Conservation (phyloP, 495 filamentous ascomycete species). For the Bacidia rubella region DNA sequence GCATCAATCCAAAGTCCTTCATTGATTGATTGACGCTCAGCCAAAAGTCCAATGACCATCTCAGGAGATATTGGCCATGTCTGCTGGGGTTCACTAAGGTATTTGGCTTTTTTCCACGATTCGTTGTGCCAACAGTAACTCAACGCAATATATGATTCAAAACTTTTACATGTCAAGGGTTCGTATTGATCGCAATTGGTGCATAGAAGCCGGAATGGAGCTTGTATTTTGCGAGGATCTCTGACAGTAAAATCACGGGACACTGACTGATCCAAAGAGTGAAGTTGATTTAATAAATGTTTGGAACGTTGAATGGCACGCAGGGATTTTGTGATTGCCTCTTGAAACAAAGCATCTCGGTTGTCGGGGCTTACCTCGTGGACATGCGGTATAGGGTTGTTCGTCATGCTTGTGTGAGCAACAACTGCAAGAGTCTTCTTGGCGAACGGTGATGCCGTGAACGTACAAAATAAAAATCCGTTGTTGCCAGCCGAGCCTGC, state of each 20-base stretch:
- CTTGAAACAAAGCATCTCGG: background rate
- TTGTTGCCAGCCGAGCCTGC: no score
- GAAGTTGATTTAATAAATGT: background rate
- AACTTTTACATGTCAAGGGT: background rate
- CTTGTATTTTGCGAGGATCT: background rate
- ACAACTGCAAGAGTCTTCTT: no score
- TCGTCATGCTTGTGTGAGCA: no score
- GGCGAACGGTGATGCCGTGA: no score
- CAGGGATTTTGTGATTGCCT: background rate
- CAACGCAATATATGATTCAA: background rate
- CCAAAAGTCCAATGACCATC: conserved; percentile 2
- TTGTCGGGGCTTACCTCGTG: background rate
- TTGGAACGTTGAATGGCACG: background rate
- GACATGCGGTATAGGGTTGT: no score
- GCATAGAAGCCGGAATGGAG: background rate
- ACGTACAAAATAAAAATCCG: no score
- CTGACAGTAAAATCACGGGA: background rate
- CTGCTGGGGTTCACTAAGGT: background rate
- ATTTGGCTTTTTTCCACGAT: background rate
- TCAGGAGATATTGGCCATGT: conserved; percentile 3
- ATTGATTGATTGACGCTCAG: background rate
- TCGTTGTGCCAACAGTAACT: conserved; percentile 10
- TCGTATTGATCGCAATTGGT: background rate
- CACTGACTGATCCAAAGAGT: background rate
- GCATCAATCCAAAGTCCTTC: conserved; percentile 9